Percentiles rank a stretch among this genome's conserved stretches.
These are phyloP conservation scores for Lachancea sp. DNA, from an alignment of 805 yeast species.

Conservation along the genomic window DNA sequence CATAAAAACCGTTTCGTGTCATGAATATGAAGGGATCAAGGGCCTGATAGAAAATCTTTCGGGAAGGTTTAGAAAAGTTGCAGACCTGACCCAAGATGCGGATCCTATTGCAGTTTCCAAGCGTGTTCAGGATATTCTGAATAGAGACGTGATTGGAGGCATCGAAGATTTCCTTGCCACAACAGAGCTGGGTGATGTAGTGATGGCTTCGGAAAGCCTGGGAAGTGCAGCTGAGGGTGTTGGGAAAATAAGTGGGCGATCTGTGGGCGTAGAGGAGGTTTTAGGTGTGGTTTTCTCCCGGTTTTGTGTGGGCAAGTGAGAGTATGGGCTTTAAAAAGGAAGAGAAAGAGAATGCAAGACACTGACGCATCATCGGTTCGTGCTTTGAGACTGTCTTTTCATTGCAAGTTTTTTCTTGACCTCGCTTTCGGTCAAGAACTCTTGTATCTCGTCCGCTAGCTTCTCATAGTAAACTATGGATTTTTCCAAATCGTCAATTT, in stretches of 20 bases:
- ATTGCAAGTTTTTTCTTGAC: slow-evolving; percentile 33
- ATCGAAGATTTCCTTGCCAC: slow-evolving; percentile 54
- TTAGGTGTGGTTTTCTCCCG: slow-evolving; percentile 85
- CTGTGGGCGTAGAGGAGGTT: slow-evolving; percentile 84
- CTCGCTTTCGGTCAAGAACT: slow-evolving; percentile 52
- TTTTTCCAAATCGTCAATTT: slow-evolving; percentile 30
- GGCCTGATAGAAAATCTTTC: slow-evolving; percentile 40
- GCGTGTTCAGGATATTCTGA: slow-evolving; percentile 67
- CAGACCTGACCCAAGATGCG: slow-evolving; percentile 31
- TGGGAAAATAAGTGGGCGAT: slow-evolving; percentile 86
- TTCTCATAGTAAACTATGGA: slow-evolving; percentile 38
- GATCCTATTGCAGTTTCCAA: slow-evolving; percentile 70
- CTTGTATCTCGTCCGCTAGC: slow-evolving; percentile 52
- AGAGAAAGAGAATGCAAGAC: too few relatives aligned
- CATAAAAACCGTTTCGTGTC: slow-evolving; percentile 53
- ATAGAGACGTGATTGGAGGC: slow-evolving; percentile 71
- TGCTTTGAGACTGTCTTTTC: slow-evolving; percentile 13
- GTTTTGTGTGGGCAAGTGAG: slow-evolving; percentile 87
- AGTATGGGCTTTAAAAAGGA: neutral
- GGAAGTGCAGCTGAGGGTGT: slow-evolving; percentile 74
- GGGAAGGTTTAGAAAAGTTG: slow-evolving; percentile 32
- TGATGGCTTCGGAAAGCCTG: slow-evolving; percentile 72
- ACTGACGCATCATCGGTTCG: neutral
- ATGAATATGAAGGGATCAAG: slow-evolving; percentile 48
- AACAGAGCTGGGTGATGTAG: slow-evolving; percentile 55